Conservation (phyloP, 257 asterid genomes). For the Forsythia suspensa region DNA sequence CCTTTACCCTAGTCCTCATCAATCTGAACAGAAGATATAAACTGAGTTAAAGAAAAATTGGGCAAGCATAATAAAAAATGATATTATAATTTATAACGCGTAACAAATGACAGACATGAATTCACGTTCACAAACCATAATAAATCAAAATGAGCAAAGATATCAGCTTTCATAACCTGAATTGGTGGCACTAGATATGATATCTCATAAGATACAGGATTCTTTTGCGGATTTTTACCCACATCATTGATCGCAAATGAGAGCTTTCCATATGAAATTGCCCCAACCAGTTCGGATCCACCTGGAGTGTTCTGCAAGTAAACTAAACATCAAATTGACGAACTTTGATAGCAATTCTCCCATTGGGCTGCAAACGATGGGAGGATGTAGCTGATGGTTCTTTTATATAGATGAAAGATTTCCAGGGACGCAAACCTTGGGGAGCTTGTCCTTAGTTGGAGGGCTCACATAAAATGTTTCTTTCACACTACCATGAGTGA, state of each 20-base stretch:
- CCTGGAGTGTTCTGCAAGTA: slow-evolving; percentile 66
- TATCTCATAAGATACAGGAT: slow-evolving; percentile 65
- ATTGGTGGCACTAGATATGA: slow-evolving; percentile 78
- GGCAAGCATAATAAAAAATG: not conserved
- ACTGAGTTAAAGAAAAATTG: slow-evolving; percentile 18
- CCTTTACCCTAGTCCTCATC: slow-evolving; percentile 76
- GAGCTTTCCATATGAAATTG: slow-evolving; percentile 79
- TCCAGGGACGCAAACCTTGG: slow-evolving; percentile 60
- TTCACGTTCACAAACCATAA: not conserved
- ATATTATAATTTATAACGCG: slow-evolving; percentile 13
- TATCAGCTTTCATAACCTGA: slow-evolving; percentile 51
- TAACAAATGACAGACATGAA: not conserved
- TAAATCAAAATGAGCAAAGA: slow-evolving; percentile 23
- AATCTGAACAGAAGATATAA: slow-evolving; percentile 40
- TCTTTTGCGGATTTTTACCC: slow-evolving; percentile 63
- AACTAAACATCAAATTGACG: slow-evolving; percentile 14
- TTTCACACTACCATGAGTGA: slow-evolving; percentile 47
- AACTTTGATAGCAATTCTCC: slow-evolving; percentile 12
- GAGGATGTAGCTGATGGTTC: slow-evolving; percentile 16
- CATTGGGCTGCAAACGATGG: slow-evolving; percentile 11
- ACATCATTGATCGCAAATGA: slow-evolving; percentile 52
- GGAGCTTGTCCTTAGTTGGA: slow-evolving; percentile 88
- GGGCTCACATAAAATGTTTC: slow-evolving; percentile 94
- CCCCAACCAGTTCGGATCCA: slow-evolving; percentile 85
- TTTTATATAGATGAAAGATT: slow-evolving; percentile 17